Conservation (phyloP, 2,329 filamentous ascomycete genomes). For the Xylaria sp. region DNA sequence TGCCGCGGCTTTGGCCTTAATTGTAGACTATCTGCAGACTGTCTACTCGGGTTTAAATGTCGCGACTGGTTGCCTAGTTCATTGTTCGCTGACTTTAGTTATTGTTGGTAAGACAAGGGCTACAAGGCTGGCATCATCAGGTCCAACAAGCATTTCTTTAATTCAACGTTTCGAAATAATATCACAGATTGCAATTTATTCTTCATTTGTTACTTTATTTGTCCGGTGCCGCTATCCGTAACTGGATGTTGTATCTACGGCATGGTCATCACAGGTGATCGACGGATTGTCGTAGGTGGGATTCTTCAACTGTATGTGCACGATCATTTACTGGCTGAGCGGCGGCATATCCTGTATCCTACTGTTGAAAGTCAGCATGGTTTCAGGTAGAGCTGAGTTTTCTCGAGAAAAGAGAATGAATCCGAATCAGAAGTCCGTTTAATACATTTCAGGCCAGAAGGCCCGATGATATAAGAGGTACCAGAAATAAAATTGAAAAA, state of each 20-base stretch:
- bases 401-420: neutral
- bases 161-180: neutral
- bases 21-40: neutral
- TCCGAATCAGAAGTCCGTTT: conserved; percentile 81
- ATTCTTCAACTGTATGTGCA: neutral
- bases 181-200: neutral
- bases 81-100: neutral
- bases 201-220: conserved; percentile 5
- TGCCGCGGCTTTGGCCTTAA: neutral
- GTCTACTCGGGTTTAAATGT: neutral
- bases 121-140: neutral
- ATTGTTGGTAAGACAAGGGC: neutral
- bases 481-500: conserved; percentile 79
- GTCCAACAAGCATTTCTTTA: neutral
- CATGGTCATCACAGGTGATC: neutral
- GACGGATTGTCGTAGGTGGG: neutral
- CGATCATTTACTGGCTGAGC: neutral
- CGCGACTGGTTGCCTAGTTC: neutral
- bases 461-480: conserved; percentile 94
- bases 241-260: neutral
- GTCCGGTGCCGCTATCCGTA: neutral
- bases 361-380: conserved; percentile 29
- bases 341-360: conserved; percentile 3
- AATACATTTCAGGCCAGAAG: conserved; percentile 76
- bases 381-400: conserved; percentile 2